A percentile compares a stretch with the other conserved stretches of the same genome.
Conservation (phyloP, 2,329 filamentous ascomycete species). For the Sclerotinia minor region DNA sequence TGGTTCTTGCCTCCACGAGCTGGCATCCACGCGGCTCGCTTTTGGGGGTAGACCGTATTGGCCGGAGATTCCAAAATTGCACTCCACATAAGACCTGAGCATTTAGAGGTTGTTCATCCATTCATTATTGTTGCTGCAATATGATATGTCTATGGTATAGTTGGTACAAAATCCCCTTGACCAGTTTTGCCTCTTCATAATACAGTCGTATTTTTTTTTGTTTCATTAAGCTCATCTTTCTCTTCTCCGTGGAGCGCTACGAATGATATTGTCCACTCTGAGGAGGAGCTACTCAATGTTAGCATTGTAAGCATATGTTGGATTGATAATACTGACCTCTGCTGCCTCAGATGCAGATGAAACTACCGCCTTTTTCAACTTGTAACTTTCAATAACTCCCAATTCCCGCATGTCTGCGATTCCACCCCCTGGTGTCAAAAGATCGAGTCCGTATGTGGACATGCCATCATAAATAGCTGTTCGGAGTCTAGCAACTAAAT, state of each 20-base stretch:
- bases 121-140: constrained; percentile 35
- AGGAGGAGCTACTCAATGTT: constrained; percentile 67
- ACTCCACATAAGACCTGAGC: constrained; percentile 4
- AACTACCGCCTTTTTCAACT: constrained; percentile 97
- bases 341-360: constrained; percentile 94
- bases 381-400: constrained; percentile 96
- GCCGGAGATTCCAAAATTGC: not conserved
- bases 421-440: constrained; percentile 85
- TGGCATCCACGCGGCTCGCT: not conserved
- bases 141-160: constrained; percentile 43
- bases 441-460: constrained; percentile 86
- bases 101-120: constrained; percentile 23
- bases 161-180: constrained; percentile 38
- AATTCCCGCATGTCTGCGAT: constrained; percentile 95
- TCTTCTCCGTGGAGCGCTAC: constrained; percentile 80
- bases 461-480: constrained; percentile 95
- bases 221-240: constrained; percentile 62
- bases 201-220: constrained; percentile 35
- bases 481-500: constrained; percentile 85
- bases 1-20: not conserved
- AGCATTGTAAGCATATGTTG: constrained; percentile 35
- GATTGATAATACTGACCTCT: constrained; percentile 63
- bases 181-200: constrained; percentile 35
- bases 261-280: constrained; percentile 96
- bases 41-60: no score